Evolutionary conservation across 306 rosid species (phyloP), one percentile per base, ranked within the genome.

Genomic region (Acacia crassicarpa): DNA sequence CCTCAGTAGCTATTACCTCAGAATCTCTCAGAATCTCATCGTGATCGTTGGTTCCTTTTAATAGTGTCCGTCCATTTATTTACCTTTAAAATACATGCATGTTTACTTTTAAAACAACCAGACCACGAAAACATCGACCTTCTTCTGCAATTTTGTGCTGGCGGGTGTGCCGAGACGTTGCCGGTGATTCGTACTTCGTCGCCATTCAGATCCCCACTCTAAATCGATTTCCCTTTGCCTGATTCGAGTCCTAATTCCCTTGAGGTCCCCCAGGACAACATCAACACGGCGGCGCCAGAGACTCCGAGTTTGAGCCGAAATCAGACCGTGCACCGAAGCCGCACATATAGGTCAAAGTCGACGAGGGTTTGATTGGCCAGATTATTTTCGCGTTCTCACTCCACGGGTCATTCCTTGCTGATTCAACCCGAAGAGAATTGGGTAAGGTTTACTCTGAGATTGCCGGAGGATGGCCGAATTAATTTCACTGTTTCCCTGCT

Each of bases 371-470:
- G 53, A 30, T 0, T 63, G 40, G 40, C 40, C 4, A 75, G 81
- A 9, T 35, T 86, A 7, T 73, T 87, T 2, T 62, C 49, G 8
- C 86, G 84, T 25, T 89, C 86, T 69, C 74, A 66, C 98, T 74
- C 98, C 99, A 14, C 93, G 99, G 99, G 91, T 0, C 86, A 81
- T 62, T 68, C 83, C 46, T 10, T 61, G 58, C 22, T 67, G 65
- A 84, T 83, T 33, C 73, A 44, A 22, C 85, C 78, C 1, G 81
- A 88, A 1, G 86, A 83, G 76, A 87, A 82, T 25, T 23, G 62
- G 7, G 93, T 88, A 95, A 91, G 99, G 99, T 95, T 19, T 9
- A 32, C 35, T 32, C 35, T 32, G 35, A 32, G 35, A 32, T 32
- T 32, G 35, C 3, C 3, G 35, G 35, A 32, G 35, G 35, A 30